These are phyloP conservation scores for Trichoderma sp. DNA, from an alignment of 2,329 filamentous ascomycete species.

Conservation along the genomic window DNA sequence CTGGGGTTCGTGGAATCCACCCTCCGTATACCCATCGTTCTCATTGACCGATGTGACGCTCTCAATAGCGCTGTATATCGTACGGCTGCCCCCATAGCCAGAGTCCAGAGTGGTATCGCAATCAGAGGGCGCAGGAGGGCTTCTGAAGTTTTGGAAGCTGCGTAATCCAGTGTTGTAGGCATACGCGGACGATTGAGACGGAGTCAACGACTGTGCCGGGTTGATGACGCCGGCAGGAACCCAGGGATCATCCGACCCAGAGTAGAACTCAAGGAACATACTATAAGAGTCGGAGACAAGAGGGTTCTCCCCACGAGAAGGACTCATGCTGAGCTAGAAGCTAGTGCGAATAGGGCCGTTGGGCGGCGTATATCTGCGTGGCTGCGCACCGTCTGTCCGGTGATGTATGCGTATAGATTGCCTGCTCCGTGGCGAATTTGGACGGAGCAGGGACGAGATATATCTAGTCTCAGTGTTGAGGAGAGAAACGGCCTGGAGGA, in stretches of 20 bases:
- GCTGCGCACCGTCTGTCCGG: constrained; percentile 3
- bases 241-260: constrained; percentile 49
- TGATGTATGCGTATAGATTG: background rate
- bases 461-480: constrained; percentile 10
- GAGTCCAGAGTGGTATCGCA: constrained; percentile 49
- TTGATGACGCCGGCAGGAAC: constrained; percentile 34
- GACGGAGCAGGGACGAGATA: constrained; percentile 8
- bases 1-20: constrained; percentile 33
- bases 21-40: constrained; percentile 48
- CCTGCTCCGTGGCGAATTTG: background rate
- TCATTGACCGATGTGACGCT: constrained; percentile 50
- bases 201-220: constrained; percentile 32
- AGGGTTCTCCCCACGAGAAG: constrained; percentile 19
- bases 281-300: constrained; percentile 31
- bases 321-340: constrained; percentile 12
- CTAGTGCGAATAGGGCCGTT: background rate
- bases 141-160: constrained; percentile 36
- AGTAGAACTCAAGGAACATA: constrained; percentile 43
- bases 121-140: constrained; percentile 44
- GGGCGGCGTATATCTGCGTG: background rate
- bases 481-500: background rate
- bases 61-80: constrained; percentile 47
- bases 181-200: background rate
- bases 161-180: constrained; percentile 27
- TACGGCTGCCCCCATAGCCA: constrained; percentile 49